phyloP scores from a whole-genome alignment of 192 early-diverging fungal genomes.

The Hyaloraphidium curvatum region DNA sequence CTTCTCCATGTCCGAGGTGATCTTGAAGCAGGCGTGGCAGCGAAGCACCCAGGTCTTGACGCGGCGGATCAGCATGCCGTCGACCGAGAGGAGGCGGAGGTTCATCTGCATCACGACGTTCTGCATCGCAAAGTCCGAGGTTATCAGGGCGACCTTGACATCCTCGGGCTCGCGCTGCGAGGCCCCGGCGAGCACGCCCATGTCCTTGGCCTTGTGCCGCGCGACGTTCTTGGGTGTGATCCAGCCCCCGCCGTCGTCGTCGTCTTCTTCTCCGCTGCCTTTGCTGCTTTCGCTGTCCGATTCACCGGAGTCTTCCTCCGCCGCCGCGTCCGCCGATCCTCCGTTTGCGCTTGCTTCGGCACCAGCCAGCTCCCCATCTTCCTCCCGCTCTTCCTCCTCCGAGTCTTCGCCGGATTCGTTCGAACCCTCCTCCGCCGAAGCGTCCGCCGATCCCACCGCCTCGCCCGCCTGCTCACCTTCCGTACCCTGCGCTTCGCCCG shows the following conservation, averaged over 20 bases:
- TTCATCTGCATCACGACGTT: constrained; percentile 90
- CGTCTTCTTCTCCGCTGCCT: constrained; percentile 5
- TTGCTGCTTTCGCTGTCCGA: not conserved
- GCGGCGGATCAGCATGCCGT: constrained; percentile 54
- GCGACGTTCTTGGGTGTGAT: constrained; percentile 81
- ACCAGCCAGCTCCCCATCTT: constrained; percentile 5
- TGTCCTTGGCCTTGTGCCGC: constrained; percentile 28
- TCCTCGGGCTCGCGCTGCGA: constrained; percentile 17
- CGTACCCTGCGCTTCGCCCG: too few species aligned
- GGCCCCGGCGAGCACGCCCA: constrained; percentile 26
- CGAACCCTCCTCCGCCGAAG: constrained; percentile 11
- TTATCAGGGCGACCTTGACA: constrained; percentile 64
- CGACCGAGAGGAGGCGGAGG: constrained; percentile 59
- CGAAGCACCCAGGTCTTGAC: constrained; percentile 79
- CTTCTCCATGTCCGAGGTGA: constrained; percentile 67
- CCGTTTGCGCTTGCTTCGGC: not conserved
- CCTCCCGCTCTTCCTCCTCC: constrained; percentile 6
- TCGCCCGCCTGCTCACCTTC: too few species aligned
- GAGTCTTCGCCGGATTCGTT: constrained; percentile 10
- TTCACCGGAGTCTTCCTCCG: not conserved
- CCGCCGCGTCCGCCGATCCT: not conserved
- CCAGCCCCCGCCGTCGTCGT: constrained; percentile 61
- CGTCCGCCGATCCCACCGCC: too few species aligned
- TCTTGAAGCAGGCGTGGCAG: constrained; percentile 84
- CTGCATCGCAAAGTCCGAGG: constrained; percentile 81